Base-by-base conservation (phyloP, 768 basidiomycete genomes). In the Amanita thiersii region DNA sequence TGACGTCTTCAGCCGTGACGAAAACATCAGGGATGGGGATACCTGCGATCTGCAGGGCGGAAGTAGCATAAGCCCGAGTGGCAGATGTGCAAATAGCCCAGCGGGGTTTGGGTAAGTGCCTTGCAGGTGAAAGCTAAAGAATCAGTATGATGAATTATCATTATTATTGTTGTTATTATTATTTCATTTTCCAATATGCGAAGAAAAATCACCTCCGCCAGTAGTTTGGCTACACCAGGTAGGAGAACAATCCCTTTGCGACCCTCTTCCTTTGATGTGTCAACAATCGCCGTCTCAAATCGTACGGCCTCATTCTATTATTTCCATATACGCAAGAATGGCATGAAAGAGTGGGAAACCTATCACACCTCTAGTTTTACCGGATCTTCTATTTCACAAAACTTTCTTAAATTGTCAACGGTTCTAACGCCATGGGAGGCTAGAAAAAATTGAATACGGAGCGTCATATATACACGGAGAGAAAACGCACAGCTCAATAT, bases 21-120 rank as follows among this genome's bases (percentile, higher is more conserved):
- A 91, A 77, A 33, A 78, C 72, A 26, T 84, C 79, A 3, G 86
- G 83, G 9, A 71, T 55, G n/a, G 77, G 74, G 39, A 93, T 69
- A 2, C 71, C 74, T 36, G 82, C 79, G 17, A 75, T 72, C 12
- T 60, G 61, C 37, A 94, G 68, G 7, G 90, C 89, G 21, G 77
- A 69, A 2, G 69, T 58, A 10, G 90, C 90, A 58, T 96, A 94
- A 14, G 52, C 57, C 35, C 70, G 70, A 12, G 90, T 92, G 0
- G 91, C 89, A 55, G 82, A 80, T 23, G 91, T 93, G 59, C 87
- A 88, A 51, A 96, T 83, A 0, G 87, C 81, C 88, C 89, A 96
- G 19, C 68, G 68, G 14, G 85, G 81, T 12, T 75, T 74, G 5
- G 81, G 75, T 4, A 63, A 54, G 44, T 53, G 51, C 29, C 62